These are phyloP conservation scores for Byssochlamys sp. DNA, from an alignment of 2,329 filamentous ascomycete genomes.

Conservation along the genomic window DNA sequence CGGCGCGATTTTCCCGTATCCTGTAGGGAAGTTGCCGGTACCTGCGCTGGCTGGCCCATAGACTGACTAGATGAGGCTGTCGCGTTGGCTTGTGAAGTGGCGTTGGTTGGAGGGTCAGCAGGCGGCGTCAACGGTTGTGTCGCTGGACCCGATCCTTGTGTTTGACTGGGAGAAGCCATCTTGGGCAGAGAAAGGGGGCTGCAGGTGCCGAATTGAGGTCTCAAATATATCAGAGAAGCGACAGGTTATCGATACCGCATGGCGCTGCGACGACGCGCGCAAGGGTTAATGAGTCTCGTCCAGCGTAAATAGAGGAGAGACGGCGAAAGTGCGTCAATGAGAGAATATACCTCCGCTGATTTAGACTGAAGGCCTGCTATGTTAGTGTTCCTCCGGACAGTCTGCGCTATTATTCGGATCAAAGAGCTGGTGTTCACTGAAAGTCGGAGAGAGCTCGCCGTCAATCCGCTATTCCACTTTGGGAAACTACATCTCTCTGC, in stretches of 20 bases:
- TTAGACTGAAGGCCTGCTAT: not conserved
- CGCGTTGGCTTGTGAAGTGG: constrained; percentile 15
- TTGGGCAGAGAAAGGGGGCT: not conserved
- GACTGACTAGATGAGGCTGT: constrained; percentile 9
- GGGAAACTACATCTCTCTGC: not conserved
- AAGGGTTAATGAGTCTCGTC: not conserved
- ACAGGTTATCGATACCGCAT: not conserved
- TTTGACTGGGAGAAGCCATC: constrained; percentile 29
- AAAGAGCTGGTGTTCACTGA: not conserved
- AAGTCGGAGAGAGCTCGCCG: not conserved
- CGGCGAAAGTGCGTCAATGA: not conserved
- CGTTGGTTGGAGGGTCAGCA: constrained; percentile 25
- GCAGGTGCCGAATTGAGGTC: not conserved
- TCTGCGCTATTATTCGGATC: not conserved
- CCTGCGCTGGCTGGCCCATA: constrained; percentile 23
- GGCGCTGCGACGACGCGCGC: not conserved
- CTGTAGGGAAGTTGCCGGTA: constrained; percentile 36
- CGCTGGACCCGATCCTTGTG: constrained; percentile 19
- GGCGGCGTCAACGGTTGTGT: constrained; percentile 36
- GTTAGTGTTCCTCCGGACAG: not conserved
- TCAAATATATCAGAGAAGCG: not conserved
- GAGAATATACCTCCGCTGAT: not conserved
- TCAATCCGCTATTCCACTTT: not conserved
- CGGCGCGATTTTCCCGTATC: constrained; percentile 39
- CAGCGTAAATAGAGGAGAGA: not conserved